phyloP scores from a whole-genome alignment of 306 rosid genomes.

The Casuarina cunninghamiana region DNA sequence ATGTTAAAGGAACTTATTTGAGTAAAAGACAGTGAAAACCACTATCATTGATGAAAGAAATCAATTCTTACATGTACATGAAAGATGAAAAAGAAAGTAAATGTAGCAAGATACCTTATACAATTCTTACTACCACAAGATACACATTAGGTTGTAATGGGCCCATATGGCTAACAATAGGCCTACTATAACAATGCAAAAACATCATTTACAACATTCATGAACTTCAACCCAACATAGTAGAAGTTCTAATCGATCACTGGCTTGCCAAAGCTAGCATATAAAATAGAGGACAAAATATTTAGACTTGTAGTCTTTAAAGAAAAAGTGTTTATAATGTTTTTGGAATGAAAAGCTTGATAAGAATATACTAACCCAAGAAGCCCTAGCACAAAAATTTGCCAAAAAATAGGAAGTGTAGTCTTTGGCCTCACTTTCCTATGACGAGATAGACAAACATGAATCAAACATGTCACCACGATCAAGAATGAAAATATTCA shows the following conservation, averaged over 20 bases:
- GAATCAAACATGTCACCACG: conserved; percentile 14
- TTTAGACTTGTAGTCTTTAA: neutral
- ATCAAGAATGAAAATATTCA: neutral
- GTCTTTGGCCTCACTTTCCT: conserved; percentile 87
- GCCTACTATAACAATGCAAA: too few species aligned
- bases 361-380: conserved; percentile 63
- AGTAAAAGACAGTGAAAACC: too few species aligned
- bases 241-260: conserved; percentile 88
- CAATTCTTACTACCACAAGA: too few species aligned
- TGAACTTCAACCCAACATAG: conserved; percentile 76
- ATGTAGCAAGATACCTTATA: too few species aligned
- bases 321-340: neutral
- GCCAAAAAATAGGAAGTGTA: conserved; percentile 57
- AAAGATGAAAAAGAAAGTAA: too few species aligned
- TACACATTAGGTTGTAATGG: too few species aligned
- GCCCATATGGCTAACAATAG: too few species aligned
- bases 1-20: too few species aligned
- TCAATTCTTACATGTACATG: too few species aligned
- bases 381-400: conserved; percentile 72
- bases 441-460: conserved; percentile 11
- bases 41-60: too few species aligned
- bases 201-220: neutral
- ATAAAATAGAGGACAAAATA: neutral
- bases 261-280: conserved; percentile 47
- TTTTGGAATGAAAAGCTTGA: too few species aligned